Base-by-base conservation (phyloP, 169 alveolate genomes). In the Perkinsus chesapeaki region DNA sequence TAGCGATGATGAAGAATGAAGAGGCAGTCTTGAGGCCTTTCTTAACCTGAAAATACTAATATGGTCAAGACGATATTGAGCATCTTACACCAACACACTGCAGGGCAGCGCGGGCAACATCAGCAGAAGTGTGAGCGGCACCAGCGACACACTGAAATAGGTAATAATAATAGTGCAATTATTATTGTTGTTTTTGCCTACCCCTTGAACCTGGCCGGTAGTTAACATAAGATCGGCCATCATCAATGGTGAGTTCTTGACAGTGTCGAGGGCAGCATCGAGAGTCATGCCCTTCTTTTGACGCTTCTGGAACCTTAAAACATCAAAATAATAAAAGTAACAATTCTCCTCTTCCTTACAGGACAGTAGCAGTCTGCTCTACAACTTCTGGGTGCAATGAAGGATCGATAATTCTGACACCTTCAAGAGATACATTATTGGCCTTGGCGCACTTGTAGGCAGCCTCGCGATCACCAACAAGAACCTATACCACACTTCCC, bases 391-490 rank as follows among this genome's bases (percentile, higher is more conserved):
- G 82, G 23, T 60, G 82, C 7, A 60, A 34, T 3, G 82, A 60
- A 16, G 82, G 82, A 23, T 60, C 82, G 31, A 60, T 60, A 34
- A 60, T 60, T 34, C 82, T 60, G 37, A 60, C 82, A 60, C 82
- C 82, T 16, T 60, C 82, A 60, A 60, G 82, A 16, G 82, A 60
- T 7, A 60, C 82, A 34, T 16, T 16, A 34, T 60, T 60, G 27
- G 82, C 82, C 82, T 60, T 60, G 36, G 82, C 82, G 82, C 82
- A 60, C 82, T 60, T 60, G 82, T 60, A 60, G 31, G 82, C 82
- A 27, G 82, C 82, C 82, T 60, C 82, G 82, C 82, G 82, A 60
- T 60, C 82, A 60, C 82, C 82, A 1, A 60, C 82, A 27, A 60
- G 23, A 9, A 60, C 82, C 82, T 60, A 16, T 47, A 47, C 27